These are phyloP conservation scores for Cystofilobasidium ferigula DNA, from an alignment of 768 basidiomycete species.

Conservation along the genomic window DNA sequence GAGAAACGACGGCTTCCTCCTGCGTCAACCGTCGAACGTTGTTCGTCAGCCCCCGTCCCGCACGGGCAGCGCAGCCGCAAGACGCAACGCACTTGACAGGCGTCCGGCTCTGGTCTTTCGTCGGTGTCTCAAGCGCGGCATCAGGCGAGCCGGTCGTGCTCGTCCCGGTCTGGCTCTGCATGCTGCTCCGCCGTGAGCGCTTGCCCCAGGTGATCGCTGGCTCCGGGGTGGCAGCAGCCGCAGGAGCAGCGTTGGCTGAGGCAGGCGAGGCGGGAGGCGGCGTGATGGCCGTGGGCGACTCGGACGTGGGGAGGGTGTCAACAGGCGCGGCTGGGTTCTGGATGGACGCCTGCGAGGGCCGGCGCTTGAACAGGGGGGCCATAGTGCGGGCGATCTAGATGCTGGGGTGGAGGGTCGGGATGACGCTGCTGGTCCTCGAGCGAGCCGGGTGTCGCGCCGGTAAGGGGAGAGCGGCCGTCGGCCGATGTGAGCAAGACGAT, in stretches of 20 bases:
- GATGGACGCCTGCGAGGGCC: background rate
- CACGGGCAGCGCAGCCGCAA: background rate
- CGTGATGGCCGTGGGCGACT: background rate
- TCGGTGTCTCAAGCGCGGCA: background rate
- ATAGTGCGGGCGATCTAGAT: background rate
- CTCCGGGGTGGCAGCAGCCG: background rate
- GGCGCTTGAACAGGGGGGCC: slow-evolving; percentile 1
- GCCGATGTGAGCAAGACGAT: too few relatives aligned
- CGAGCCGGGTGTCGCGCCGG: too few relatives aligned
- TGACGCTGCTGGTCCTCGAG: too few relatives aligned
- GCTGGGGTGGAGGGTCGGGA: background rate
- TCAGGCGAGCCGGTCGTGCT: background rate
- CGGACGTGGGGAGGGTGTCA: background rate
- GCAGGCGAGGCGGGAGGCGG: background rate
- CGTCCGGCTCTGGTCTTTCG: background rate
- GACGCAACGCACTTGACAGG: background rate
- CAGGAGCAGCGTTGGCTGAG: background rate
- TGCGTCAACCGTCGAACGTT: too few relatives aligned
- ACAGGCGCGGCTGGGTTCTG: background rate
- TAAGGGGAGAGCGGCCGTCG: too few relatives aligned
- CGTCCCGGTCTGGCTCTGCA: background rate
- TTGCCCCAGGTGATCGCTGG: background rate
- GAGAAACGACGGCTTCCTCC: slow-evolving; percentile 1
- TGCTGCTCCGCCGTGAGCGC: background rate
- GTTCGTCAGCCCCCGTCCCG: too few relatives aligned